Evolutionary conservation across 2,329 filamentous ascomycete species (phyloP).

Genomic region (Aureobasidium pullulans): DNA sequence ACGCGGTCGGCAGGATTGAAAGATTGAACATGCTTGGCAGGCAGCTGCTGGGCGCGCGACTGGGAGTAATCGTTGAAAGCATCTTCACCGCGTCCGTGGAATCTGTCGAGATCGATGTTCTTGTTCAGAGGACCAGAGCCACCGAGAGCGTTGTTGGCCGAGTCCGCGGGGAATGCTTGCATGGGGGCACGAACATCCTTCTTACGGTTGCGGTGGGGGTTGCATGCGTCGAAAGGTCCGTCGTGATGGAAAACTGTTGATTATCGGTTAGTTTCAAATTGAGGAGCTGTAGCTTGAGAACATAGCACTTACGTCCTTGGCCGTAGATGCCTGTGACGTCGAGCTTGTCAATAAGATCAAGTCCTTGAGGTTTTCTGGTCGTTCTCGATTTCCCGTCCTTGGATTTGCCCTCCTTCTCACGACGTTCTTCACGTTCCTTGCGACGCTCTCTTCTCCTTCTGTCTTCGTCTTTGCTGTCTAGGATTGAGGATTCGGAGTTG

Average conservation of each 20-base stretch:
- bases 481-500: conserved; percentile 72
- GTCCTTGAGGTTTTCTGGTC: conserved; percentile 35
- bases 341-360: conserved; percentile 93
- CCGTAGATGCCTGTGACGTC: conserved; percentile 96
- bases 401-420: conserved; percentile 25
- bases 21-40: conserved; percentile 22
- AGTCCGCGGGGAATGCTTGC: conserved; percentile 91
- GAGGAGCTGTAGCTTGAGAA: neutral
- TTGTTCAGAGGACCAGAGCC: conserved; percentile 78
- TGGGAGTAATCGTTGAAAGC: conserved; percentile 73
- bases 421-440: conserved; percentile 46
- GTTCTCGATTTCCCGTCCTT: conserved; percentile 31
- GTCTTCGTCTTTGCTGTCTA: conserved; percentile 55
- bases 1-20: conserved; percentile 64
- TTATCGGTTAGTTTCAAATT: neutral
- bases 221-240: conserved; percentile 92
- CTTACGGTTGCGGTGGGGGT: conserved; percentile 85
- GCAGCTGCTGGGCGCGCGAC: conserved; percentile 28
- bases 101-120: conserved; percentile 75
- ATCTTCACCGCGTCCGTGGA: conserved; percentile 79
- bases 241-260: conserved; percentile 87
- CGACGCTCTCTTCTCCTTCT: conserved; percentile 42
- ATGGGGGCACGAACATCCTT: conserved; percentile 80
- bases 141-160: conserved; percentile 84
- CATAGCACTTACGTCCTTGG: conserved; percentile 64